A percentile compares a stretch with the other conserved stretches of the same genome.
phyloP scores from a whole-genome alignment of 2,329 filamentous ascomycete genomes.

The Hymenoscyphus albidus region DNA sequence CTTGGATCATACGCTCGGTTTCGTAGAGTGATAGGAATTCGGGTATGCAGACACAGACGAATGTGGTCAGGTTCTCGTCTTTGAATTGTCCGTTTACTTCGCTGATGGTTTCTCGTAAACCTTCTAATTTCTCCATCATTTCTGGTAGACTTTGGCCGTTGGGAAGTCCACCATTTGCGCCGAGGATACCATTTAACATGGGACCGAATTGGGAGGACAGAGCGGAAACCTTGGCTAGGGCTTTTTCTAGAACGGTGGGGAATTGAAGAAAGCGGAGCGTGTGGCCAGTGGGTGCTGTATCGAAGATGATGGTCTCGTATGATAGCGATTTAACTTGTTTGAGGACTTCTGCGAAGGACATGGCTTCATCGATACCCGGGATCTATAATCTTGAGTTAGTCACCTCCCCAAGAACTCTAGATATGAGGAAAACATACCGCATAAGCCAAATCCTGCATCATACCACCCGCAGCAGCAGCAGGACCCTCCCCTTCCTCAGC shows the following conservation, averaged over 20 bases:
- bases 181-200: slow-evolving; percentile 89
- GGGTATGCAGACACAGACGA: slow-evolving; percentile 96
- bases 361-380: slow-evolving; percentile 96
- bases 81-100: slow-evolving; percentile 99
- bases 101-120: slow-evolving; percentile 83
- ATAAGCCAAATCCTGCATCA: slow-evolving; percentile 99
- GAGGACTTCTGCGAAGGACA: slow-evolving; percentile 98
- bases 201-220: slow-evolving; percentile 92
- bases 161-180: slow-evolving; percentile 61
- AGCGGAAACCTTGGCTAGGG: slow-evolving; percentile 93
- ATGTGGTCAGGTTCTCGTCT: slow-evolving; percentile 90
- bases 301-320: slow-evolving; percentile 99
- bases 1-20: slow-evolving; percentile 99
- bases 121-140: slow-evolving; percentile 91
- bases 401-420: background rate
- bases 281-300: slow-evolving; percentile 96
- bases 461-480: slow-evolving; percentile 74
- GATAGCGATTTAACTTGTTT: slow-evolving; percentile 99
- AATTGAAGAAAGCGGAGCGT: slow-evolving; percentile 98
- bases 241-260: slow-evolving; percentile 96
- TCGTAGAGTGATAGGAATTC: slow-evolving; percentile 97
- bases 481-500: slow-evolving; percentile 72
- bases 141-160: slow-evolving; percentile 92
- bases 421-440: slow-evolving; percentile 55
- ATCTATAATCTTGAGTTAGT: slow-evolving; percentile 55